These are phyloP conservation scores for Diplosphaera chodatii DNA, from an alignment of 139 green algal species.

Conservation along the genomic window DNA sequence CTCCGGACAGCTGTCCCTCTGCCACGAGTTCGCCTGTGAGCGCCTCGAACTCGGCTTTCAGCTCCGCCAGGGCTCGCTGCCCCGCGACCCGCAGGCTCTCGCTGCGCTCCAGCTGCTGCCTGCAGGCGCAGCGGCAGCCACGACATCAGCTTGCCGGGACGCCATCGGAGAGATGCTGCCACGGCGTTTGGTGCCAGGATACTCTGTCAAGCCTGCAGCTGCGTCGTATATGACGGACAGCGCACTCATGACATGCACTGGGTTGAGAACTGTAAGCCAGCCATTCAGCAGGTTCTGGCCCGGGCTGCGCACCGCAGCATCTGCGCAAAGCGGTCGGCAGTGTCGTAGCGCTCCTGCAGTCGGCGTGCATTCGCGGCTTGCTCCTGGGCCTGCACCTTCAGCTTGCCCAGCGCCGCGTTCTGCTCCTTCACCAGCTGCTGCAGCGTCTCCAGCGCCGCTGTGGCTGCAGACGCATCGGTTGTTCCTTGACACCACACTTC, in stretches of 20 bases:
- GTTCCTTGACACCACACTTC: too few species aligned
- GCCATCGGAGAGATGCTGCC: too few species aligned
- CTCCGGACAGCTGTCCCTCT: background rate
- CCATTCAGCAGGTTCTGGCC: too few species aligned
- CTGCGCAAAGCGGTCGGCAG: background rate
- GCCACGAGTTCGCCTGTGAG: background rate
- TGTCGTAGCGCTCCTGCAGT: background rate
- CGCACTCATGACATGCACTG: too few species aligned
- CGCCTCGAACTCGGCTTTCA: conserved; percentile 15
- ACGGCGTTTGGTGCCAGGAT: too few species aligned
- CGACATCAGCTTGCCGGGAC: too few species aligned
- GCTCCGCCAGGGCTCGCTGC: conserved; percentile 2
- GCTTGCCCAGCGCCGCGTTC: conserved; percentile 2
- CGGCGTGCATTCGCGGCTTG: background rate
- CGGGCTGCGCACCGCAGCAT: background rate
- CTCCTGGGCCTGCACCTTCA: background rate
- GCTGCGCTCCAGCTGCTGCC: conserved; percentile 5
- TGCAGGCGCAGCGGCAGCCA: too few species aligned
- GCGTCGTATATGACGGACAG: too few species aligned
- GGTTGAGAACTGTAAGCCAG: too few species aligned
- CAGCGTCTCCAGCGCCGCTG: background rate
- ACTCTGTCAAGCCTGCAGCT: too few species aligned
- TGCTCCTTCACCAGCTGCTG: conserved; percentile 8
- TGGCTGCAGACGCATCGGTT: too few species aligned
- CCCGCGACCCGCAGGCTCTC: background rate